These are phyloP conservation scores for Spiraea crenata DNA, from an alignment of 331 rosid genomes.

Conservation along the genomic window DNA sequence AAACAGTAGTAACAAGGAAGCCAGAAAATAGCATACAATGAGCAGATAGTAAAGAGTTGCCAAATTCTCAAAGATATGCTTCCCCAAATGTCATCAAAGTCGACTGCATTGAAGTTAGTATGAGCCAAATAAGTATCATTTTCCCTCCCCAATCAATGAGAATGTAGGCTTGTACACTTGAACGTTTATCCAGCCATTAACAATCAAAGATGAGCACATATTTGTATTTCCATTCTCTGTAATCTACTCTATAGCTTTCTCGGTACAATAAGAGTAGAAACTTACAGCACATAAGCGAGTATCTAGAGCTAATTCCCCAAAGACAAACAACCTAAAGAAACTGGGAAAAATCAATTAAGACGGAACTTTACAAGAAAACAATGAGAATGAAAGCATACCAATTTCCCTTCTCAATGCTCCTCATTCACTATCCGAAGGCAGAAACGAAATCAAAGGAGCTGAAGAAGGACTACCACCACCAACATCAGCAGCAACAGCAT, in stretches of 20 bases:
- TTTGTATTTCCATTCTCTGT: constrained; percentile 29
- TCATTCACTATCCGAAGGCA: constrained; percentile 38
- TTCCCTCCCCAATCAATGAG: not conserved
- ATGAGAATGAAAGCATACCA: constrained; percentile 24
- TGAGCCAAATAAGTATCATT: not conserved
- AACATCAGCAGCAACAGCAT: not conserved
- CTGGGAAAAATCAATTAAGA: not conserved
- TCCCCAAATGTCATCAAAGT: not conserved
- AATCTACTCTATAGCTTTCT: constrained; percentile 34
- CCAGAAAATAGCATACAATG: not conserved
- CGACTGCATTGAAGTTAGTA: not conserved
- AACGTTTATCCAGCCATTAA: not conserved
- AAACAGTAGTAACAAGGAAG: not conserved
- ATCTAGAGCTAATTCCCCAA: constrained; percentile 31
- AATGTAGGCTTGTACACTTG: constrained; percentile 3
- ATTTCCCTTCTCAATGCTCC: constrained; percentile 14
- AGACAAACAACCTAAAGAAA: constrained; percentile 25
- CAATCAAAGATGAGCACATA: constrained; percentile 8
- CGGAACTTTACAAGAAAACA: constrained; percentile 18
- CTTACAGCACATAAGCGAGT: constrained; percentile 24
- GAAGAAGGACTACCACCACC: not conserved
- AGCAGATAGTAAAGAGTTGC: not conserved
- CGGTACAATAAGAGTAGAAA: constrained; percentile 25
- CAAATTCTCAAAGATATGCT: not conserved
- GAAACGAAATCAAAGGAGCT: constrained; percentile 8